Base-by-base conservation (phyloP, 2,329 filamentous ascomycete species). In the Diaporthe sp. region DNA sequence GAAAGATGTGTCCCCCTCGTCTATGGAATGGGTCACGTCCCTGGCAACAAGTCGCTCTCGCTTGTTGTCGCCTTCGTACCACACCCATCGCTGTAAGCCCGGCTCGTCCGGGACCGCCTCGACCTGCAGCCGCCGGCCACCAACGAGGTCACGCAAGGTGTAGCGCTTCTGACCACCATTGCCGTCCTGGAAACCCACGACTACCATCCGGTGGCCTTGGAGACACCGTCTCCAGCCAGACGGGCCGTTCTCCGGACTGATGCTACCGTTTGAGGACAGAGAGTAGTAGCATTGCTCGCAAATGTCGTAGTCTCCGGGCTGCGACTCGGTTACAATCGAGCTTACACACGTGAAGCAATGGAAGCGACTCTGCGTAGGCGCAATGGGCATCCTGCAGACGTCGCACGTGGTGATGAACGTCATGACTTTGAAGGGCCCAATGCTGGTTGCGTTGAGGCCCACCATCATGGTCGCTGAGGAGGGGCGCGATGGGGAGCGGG, bases 151-250 rank as follows among this genome's bases (percentile, higher is more conserved):
- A 40, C 89, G 86, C 9, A 94, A 87, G 1, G 96, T 87, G 28
- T 92, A 86, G 40, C 95, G 90, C 76, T 90, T 88, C 78, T 93
- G 92, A 0, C 93, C 93, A 33, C 90, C 89, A 25, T 90, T 88
- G 42, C 88, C 77, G 25, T 95, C 92, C 75, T 93, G 89, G 80
- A 96, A 98, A 0, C 91, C 92, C 15, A 97, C 87, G 15, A 97
- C 86, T 0, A 92, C 90, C 95, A 98, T 98, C 42, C 96, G 91
- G 80, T 98, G 96, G 7, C 94, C 93, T 55, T 89, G 88, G 0
- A 92, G 87, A 81, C 96, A 98, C 66, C 95, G 89, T 15, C 95
- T 89, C 96, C 96, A 98, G 4, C 96, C 96, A 15, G 87, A 88
- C 6, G 91, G 88, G 0, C 96, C 95, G 77, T 98, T 95, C 76